phyloP scores from a whole-genome alignment of 1,139 yeast genomes.

The Pichia sorboxylosa region DNA sequence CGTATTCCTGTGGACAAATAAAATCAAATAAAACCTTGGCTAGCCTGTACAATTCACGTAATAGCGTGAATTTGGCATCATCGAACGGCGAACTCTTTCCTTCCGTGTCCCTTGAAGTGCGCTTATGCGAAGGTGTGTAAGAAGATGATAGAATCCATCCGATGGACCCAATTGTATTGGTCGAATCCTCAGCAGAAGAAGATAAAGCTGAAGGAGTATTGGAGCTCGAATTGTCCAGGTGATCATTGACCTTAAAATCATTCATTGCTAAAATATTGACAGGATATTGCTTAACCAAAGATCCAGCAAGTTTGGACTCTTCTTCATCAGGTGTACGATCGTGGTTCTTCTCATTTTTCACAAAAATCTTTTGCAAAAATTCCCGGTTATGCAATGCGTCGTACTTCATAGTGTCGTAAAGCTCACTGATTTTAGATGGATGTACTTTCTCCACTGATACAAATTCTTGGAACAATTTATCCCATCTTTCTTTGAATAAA shows the following conservation, averaged over 20 bases:
- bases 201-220: constrained; percentile 21
- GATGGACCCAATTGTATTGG: constrained; percentile 45
- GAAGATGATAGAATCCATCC: constrained; percentile 62
- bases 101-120: too few species aligned
- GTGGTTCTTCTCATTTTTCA: constrained; percentile 39
- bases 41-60: constrained; percentile 78
- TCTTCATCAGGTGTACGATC: neutral
- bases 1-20: constrained; percentile 97
- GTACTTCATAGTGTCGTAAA: constrained; percentile 96
- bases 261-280: constrained; percentile 68
- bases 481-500: constrained; percentile 93
- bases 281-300: constrained; percentile 69
- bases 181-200: constrained; percentile 17
- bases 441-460: constrained; percentile 91
- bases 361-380: constrained; percentile 72
- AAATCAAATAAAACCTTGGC: constrained; percentile 93
- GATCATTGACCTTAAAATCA: constrained; percentile 44
- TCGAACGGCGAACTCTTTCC: constrained; percentile 55
- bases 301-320: constrained; percentile 29
- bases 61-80: constrained; percentile 63
- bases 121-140: constrained; percentile 1
- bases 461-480: constrained; percentile 86
- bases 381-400: constrained; percentile 94
- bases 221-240: constrained; percentile 3
- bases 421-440: constrained; percentile 91